Base-by-base conservation (phyloP, 2,329 filamentous ascomycete species). In the Fusarium pseudoanthophilum region DNA sequence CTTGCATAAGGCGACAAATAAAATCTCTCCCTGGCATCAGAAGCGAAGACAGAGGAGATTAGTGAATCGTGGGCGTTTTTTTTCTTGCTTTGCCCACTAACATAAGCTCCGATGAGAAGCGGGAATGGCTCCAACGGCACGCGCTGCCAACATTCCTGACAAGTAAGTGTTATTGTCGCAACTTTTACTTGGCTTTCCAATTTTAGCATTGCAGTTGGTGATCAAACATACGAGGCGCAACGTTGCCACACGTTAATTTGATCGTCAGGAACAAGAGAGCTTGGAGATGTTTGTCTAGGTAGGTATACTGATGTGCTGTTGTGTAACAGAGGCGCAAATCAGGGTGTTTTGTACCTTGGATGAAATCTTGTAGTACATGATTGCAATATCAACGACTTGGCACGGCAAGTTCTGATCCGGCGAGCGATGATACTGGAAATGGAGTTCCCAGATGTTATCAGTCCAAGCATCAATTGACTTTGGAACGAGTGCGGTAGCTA, bases 261-360 rank as follows among this genome's bases (percentile, higher is more conserved):
- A 73, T 74, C 67, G 58, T 37, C 71, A 73, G 71, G 71, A n/a
- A 67, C 71, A 42, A 42, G 24, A 28, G 7, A 46, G 43, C 24
- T 26, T 34, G 24, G 14, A 15, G 21, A 34, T 56, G 36, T 34
- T 18, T 14, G 7, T 45, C 15, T n/a, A n/a, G n/a, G n/a, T 43
- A 24, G 13, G 20, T 51, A 20, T 28, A 34, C 43, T 15, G 30
- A 37, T 49, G 46, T 58, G 21, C 20, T 32, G 58, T 56, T 30
- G 65, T 73, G 71, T 28, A 36, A 68, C 64, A 42, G 16, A 24
- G 48, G 57, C 48, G 45, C 28, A 58, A 46, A 36, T 26, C n/a
- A 43, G 21, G 37, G 36, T 43, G 34, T 14, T 34, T 21, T 21
- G 18, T 49, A 55, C 53, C 58, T 70, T 60, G 60, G 46, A 64